Evolutionary conservation across 257 asterid species (phyloP), one percentile per base, ranked within the genome.

Genomic region (Nyctanthes arbortristis): DNA sequence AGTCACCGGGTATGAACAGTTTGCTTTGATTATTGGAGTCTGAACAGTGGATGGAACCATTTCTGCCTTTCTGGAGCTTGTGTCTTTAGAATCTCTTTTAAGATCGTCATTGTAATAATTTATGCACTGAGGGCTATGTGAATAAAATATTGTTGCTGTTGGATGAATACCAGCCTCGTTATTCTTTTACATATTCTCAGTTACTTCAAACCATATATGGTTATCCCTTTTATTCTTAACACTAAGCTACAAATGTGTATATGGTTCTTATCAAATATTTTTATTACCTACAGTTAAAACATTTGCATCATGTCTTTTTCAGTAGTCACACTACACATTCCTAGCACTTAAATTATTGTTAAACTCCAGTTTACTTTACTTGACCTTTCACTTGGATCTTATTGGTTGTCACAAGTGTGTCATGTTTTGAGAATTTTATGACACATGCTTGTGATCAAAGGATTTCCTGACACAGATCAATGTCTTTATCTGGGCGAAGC

Each of bases 401-500:
- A 1, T 64, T 60, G 68, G 45, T 16, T 35, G 35, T 55, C 37
- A 36, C 59, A 22, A 55, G 22, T 29, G 61, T 35, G 58, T 35
- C 49, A 29, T 65, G 59, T 20, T 60, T 47, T n/a, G 3, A 27
- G 52, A 25, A 61, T 67, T 32, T 16, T 18, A 45, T 31, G 18
- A 43, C 47, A 28, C 16, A 28, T 30, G 61, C 73, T 55, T 13
- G 56, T 47, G n/a, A 49, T 67, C 18, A 40, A 35, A 37, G 68
- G 61, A 55, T 54, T 39, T 49, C 35, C 33, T 70, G 24, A 55
- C 69, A 18, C 39, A 10, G 16, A 39, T 27, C 24, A 28, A 63
- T 43, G 66, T 74, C 55, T 70, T 35, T 70, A 31, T 24, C 80
- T 89, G 98, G 82, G 98, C 98, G 49, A 81, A 84, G 76, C 96